A percentile compares a stretch with the other conserved stretches of the same genome.
Evolutionary conservation across 345 rosid genomes (phyloP).

Genomic region (Luvunga scandens): DNA sequence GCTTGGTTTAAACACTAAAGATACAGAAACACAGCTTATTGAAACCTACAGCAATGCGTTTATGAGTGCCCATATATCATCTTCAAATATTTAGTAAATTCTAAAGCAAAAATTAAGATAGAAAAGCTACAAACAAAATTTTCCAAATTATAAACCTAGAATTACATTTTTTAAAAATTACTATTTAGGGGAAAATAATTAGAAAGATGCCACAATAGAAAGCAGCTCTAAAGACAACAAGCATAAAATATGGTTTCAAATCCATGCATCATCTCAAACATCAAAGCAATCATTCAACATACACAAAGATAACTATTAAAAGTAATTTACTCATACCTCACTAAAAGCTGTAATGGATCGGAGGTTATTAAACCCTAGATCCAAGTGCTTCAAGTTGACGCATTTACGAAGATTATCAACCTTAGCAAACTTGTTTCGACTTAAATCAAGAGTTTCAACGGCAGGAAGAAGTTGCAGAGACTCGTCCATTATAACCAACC

Average conservation of each 20-base stretch:
- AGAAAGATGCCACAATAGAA: neutral
- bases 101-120: neutral
- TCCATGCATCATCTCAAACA: neutral
- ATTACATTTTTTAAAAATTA: no score
- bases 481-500: slow-evolving; percentile 92
- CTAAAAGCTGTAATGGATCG: slow-evolving; percentile 61
- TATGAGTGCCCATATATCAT: neutral
- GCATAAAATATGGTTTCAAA: neutral
- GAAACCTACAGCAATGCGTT: neutral
- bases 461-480: slow-evolving; percentile 95
- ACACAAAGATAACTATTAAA: neutral
- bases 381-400: slow-evolving; percentile 79
- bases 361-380: slow-evolving; percentile 92
- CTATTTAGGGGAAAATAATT: no score
- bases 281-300: neutral
- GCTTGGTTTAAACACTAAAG: neutral
- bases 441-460: slow-evolving; percentile 93
- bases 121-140: neutral
- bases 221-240: neutral
- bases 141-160: no score
- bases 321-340: slow-evolving; percentile 50
- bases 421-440: slow-evolving; percentile 89
- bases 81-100: neutral
- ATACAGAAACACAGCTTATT: neutral
- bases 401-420: slow-evolving; percentile 86